Evolutionary conservation across 352 stramenopile species (phyloP), one percentile per base, ranked within the genome.

Genomic region (Plasmopara viticola): DNA sequence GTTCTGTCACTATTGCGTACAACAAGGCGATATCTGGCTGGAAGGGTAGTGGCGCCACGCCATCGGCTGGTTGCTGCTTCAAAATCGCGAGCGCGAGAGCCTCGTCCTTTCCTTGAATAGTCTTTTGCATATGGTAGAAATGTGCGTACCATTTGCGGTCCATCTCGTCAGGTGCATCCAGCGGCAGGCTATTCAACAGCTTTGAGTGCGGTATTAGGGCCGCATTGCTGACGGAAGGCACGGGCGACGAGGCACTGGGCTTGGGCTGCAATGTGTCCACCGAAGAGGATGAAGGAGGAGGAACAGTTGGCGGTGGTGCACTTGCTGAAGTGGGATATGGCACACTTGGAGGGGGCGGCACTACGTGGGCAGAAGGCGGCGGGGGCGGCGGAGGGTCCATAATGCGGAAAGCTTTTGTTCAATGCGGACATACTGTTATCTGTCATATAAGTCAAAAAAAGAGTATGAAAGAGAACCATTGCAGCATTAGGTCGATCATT

Each of bases 111-210:
- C 70, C 69, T 25, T 85, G 74, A 30, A 93, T 78, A 25, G 75
- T 63, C 56, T 91, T 93, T 44, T 91, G 83, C 72, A 90, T 84
- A 58, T 89, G 76, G 48, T 90, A 88, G 44, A 86, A 91, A 43
- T 93, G 83, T 38, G 78, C 79, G 39, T 86, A 90, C 83, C 83
- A 94, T 49, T 94, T 94, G 43, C 83, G 77, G 38, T 94, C 83
- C 35, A 91, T 54, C 40, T 94, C 83, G 25, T 94, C 83, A 0
- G 83, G 73, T 0, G 61, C 64, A 29, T 94, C 83, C n/a, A 90
- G 66, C 33, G 83, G 80, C 38, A 74, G 44, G 44, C 90, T 76
- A 29, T 79, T 86, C 29, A 93, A 56, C 6, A 93, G 59, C 53
- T 89, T 90, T 9, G 80, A 93, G 43, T 70, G 60, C 0, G 83